Conservation (phyloP, 306 rosid species). For the Luffa acutangula region DNA sequence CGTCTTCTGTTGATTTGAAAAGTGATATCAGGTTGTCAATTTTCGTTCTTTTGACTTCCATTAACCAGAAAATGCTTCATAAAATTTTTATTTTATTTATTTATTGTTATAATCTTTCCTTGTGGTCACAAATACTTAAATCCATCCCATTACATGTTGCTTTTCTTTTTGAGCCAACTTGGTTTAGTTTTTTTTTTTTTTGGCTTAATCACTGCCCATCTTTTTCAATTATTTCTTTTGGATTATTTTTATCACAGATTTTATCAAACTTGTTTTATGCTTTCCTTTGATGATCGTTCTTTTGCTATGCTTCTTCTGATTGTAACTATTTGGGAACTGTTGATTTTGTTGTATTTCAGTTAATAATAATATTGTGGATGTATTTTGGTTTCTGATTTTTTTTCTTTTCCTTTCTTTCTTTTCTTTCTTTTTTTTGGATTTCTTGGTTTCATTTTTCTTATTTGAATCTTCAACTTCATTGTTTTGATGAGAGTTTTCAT, state of each 20-base stretch:
- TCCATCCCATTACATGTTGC: not conserved
- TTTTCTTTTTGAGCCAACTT: not conserved
- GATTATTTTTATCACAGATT: not conserved
- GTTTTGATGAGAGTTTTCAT: not conserved
- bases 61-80: not conserved
- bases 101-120: not conserved
- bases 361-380: not conserved
- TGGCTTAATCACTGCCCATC: not conserved
- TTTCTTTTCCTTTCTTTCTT: not conserved
- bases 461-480: not conserved
- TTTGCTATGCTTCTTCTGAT: not conserved
- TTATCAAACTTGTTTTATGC: not conserved
- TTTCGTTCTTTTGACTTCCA: not conserved
- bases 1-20: not conserved
- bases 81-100: not conserved
- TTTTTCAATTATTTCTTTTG: not conserved
- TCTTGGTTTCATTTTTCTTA: not conserved
- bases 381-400: not conserved
- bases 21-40: not conserved
- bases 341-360: not conserved
- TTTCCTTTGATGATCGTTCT: not conserved
- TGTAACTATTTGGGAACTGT: not conserved
- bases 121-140: not conserved
- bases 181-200: not conserved
- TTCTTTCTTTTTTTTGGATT: not conserved